Percentiles rank a stretch among this genome's conserved stretches.
phyloP scores from a whole-genome alignment of 257 asterid genomes.

The Salvia rosmarinus region DNA sequence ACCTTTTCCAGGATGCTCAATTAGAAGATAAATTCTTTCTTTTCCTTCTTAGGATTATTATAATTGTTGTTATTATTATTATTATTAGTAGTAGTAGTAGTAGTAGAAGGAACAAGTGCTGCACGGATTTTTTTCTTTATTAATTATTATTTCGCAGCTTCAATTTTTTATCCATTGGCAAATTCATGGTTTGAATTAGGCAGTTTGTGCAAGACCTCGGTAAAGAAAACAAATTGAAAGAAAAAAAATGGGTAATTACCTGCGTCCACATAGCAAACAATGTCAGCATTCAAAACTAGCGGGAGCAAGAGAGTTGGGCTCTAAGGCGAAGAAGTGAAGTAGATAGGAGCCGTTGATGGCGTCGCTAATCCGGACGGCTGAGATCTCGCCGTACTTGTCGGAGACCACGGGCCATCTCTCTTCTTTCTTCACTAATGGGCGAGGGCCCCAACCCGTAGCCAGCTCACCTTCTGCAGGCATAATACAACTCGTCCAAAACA shows the following conservation, averaged over 20 bases:
- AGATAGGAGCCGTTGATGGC: conserved; percentile 49
- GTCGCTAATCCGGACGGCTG: conserved; percentile 49
- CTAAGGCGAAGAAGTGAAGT: conserved; percentile 66
- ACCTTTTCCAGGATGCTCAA: no score
- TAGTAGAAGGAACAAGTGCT: no score
- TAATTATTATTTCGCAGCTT: no score
- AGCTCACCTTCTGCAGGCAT: conserved; percentile 17
- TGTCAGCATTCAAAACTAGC: conserved; percentile 58
- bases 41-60: no score
- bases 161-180: no score
- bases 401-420: conserved; percentile 42
- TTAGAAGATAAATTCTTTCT: no score
- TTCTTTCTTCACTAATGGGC: conserved; percentile 47
- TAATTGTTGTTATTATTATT: no score
- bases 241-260: conserved; percentile 36
- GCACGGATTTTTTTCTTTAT: no score
- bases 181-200: no score
- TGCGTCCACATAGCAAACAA: conserved; percentile 73
- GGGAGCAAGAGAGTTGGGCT: conserved; percentile 71
- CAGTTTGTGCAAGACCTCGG: not conserved
- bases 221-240: not conserved
- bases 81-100: no score
- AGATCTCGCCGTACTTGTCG: conserved; percentile 61
- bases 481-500: no score
- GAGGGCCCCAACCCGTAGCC: conserved; percentile 30